These are phyloP conservation scores for Irpex rosettiformis DNA, from an alignment of 1,284 basidiomycete species.

Conservation along the genomic window DNA sequence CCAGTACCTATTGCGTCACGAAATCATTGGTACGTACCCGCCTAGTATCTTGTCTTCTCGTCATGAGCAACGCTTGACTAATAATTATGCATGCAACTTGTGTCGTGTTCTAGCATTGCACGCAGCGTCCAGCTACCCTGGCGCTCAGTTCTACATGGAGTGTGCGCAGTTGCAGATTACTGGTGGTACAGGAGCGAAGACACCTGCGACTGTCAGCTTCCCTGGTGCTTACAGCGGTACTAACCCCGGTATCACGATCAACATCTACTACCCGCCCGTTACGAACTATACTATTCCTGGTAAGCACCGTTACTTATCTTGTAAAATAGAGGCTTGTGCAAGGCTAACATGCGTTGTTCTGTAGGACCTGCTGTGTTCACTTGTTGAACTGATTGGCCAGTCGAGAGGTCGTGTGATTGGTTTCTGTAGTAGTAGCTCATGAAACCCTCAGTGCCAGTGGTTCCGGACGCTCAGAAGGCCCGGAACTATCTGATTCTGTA, in stretches of 20 bases:
- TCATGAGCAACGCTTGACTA: not conserved
- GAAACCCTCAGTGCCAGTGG: too few species aligned
- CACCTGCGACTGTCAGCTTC: conserved; percentile 41
- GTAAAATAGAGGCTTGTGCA: not conserved
- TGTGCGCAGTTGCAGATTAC: conserved; percentile 49
- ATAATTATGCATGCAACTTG: not conserved
- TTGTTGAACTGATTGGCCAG: not conserved
- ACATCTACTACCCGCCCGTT: conserved; percentile 9
- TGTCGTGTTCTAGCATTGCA: conserved; percentile 34
- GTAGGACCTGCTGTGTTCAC: not conserved
- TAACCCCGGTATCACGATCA: conserved; percentile 16
- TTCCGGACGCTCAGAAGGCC: too few species aligned
- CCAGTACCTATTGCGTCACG: conserved; percentile 49
- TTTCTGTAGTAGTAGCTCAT: too few species aligned
- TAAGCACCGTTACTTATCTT: not conserved
- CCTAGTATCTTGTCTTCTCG: not conserved
- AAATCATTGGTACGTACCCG: conserved; percentile 44
- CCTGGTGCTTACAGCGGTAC: conserved; percentile 18
- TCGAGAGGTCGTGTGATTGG: not conserved
- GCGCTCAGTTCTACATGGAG: conserved; percentile 54
- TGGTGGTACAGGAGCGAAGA: conserved; percentile 38
- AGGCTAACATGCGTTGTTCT: not conserved
- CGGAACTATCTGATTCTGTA: too few species aligned
- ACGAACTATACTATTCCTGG: conserved; percentile 14
- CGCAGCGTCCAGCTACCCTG: conserved; percentile 41